Percentiles rank a stretch among this genome's conserved stretches.
phyloP scores from a whole-genome alignment of 1,139 yeast species.

The Suhomyces anneliseae region DNA sequence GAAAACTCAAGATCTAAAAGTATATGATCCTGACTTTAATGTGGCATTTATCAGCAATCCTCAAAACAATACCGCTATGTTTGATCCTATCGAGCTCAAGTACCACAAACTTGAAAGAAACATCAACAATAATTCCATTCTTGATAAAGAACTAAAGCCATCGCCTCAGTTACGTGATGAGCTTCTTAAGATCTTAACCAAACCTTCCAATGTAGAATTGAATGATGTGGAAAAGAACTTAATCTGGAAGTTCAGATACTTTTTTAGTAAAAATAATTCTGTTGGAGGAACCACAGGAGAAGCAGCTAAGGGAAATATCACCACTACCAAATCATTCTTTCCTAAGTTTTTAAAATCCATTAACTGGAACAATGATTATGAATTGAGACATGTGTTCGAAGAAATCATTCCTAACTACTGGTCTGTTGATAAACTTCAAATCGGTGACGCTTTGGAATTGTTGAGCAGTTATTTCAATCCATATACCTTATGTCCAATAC shows the following conservation, averaged over 20 bases:
- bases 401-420: constrained; percentile 47
- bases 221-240: constrained; percentile 83
- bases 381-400: constrained; percentile 73
- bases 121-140: constrained; percentile 68
- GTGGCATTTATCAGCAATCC: constrained; percentile 7
- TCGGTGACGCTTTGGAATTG: constrained; percentile 90
- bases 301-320: constrained; percentile 8
- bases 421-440: constrained; percentile 70
- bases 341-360: constrained; percentile 87
- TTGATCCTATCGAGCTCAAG: constrained; percentile 88
- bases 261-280: constrained; percentile 62
- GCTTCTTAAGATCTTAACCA: constrained; percentile 62
- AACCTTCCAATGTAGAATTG: constrained; percentile 82
- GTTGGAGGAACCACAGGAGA: constrained; percentile 13
- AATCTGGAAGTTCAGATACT: constrained; percentile 91
- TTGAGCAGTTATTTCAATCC: constrained; percentile 70
- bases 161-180: constrained; percentile 81
- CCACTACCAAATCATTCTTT: constrained; percentile 54
- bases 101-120: constrained; percentile 78
- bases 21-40: constrained; percentile 44
- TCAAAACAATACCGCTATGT: constrained; percentile 32
- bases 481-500: constrained; percentile 23
- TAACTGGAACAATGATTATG: constrained; percentile 83
- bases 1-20: constrained; percentile 20
- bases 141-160: constrained; percentile 87